These are phyloP conservation scores for Periconia sp. DNA, from an alignment of 2,329 filamentous ascomycete genomes.

Conservation along the genomic window DNA sequence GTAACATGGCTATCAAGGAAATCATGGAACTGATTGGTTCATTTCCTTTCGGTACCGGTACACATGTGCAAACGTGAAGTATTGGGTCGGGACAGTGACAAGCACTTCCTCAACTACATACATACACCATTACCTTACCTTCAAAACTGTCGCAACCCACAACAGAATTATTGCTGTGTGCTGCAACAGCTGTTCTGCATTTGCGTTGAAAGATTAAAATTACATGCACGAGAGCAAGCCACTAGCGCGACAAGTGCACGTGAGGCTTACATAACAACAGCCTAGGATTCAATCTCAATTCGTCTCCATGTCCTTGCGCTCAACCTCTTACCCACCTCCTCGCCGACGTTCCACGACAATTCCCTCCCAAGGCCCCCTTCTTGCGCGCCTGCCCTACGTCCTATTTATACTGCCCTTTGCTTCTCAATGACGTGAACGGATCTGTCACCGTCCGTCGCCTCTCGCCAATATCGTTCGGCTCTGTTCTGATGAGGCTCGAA, in stretches of 20 bases:
- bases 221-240: not conserved
- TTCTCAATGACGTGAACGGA: conserved; percentile 24
- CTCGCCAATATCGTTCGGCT: conserved; percentile 39
- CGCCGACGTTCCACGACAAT: conserved; percentile 30
- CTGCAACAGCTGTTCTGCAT: no score
- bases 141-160: no score
- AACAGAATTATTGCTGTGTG: no score
- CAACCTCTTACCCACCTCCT: conserved; percentile 13
- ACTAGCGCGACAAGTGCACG: conserved; percentile 2
- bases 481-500: conserved; percentile 83
- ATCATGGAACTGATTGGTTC: no score
- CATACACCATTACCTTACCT: no score
- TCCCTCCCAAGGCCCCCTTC: conserved; percentile 14
- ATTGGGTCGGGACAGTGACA: no score
- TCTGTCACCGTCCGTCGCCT: conserved; percentile 19
- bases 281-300: conserved; percentile 19
- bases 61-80: no score
- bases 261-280: conserved; percentile 2
- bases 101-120: no score
- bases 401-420: conserved; percentile 3
- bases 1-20: no score
- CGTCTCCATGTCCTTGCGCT: not conserved
- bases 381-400: conserved; percentile 19
- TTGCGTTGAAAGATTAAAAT: no score
- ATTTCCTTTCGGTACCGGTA: no score